Evolutionary conservation across 345 rosid species (phyloP).

Genomic region (Cochlearia excelsa): DNA sequence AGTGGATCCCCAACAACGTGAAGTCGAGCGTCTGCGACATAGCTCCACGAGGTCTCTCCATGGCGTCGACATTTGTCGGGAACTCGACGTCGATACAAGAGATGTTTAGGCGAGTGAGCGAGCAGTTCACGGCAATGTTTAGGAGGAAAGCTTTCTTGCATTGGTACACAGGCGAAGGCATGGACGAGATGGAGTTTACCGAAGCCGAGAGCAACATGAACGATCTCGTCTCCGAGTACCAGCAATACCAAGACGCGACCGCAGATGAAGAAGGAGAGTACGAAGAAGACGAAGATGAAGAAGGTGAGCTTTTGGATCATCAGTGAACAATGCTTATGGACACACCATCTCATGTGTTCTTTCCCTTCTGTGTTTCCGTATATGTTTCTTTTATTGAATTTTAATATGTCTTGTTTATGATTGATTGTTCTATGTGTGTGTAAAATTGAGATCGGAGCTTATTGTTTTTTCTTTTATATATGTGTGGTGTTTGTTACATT

Average conservation of each 20-base stretch:
- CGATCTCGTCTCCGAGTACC: slow-evolving; percentile 74
- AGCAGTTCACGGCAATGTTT: slow-evolving; percentile 87
- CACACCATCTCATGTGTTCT: neutral
- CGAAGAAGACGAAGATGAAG: slow-evolving; percentile 56
- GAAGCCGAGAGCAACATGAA: slow-evolving; percentile 86
- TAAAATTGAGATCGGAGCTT: slow-evolving; percentile 27
- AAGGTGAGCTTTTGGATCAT: slow-evolving; percentile 36
- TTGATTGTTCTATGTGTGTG: slow-evolving; percentile 19
- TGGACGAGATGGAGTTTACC: slow-evolving; percentile 86
- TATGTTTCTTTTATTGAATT: slow-evolving; percentile 23
- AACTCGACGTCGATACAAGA: slow-evolving; percentile 79
- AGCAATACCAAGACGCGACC: slow-evolving; percentile 81
- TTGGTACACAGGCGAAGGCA: slow-evolving; percentile 83
- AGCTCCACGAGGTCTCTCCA: slow-evolving; percentile 69
- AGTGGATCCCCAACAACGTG: slow-evolving; percentile 82
- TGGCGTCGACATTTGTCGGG: slow-evolving; percentile 76
- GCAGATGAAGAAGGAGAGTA: slow-evolving; percentile 71
- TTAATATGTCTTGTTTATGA: slow-evolving; percentile 24
- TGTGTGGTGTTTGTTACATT: slow-evolving; percentile 10
- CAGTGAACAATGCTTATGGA: slow-evolving; percentile 13
- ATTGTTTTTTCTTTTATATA: slow-evolving; percentile 1
- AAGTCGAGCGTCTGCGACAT: slow-evolving; percentile 83
- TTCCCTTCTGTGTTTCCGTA: slow-evolving; percentile 1
- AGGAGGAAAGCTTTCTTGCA: slow-evolving; percentile 89
- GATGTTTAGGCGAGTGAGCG: slow-evolving; percentile 82